These are phyloP conservation scores for Tetracentron sinense DNA, from an alignment of 164 flowering plant species.

Conservation along the genomic window DNA sequence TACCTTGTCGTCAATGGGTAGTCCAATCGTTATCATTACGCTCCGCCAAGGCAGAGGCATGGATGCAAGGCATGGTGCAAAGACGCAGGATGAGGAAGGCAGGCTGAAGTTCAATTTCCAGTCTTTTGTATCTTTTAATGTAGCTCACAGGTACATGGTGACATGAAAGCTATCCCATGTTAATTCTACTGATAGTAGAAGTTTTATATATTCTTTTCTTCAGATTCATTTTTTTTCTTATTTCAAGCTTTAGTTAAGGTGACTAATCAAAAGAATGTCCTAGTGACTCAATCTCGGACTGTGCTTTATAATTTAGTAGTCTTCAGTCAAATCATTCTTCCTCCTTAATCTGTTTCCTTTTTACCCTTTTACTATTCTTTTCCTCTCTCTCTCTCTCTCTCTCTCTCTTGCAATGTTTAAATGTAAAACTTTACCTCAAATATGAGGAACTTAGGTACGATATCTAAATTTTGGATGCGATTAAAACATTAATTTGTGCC, in stretches of 20 bases:
- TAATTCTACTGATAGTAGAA: background rate
- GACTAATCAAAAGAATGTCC: background rate
- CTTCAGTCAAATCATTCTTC: background rate
- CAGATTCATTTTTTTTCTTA: background rate
- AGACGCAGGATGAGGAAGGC: conserved; percentile 75
- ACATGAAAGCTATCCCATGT: background rate
- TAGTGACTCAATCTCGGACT: background rate
- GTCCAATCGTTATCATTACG: conserved; percentile 73
- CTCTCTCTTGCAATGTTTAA: background rate
- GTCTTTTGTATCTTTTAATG: conserved; percentile 83
- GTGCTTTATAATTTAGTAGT: background rate
- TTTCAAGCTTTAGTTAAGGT: too few species aligned
- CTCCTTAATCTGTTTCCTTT: background rate
- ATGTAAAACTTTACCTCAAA: too few species aligned
- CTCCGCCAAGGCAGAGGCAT: conserved; percentile 74
- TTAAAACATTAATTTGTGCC: background rate
- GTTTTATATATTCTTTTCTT: background rate
- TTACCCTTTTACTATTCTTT: too few species aligned
- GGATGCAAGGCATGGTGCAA: conserved; percentile 95
- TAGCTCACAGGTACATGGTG: conserved; percentile 67
- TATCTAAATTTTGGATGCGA: background rate
- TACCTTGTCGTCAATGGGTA: conserved; percentile 83
- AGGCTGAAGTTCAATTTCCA: conserved; percentile 92
- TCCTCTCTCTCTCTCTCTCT: background rate
- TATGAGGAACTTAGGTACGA: background rate